phyloP scores from a whole-genome alignment of 2,329 filamentous ascomycete genomes.

The Pseudogymnoascus pannorum region DNA sequence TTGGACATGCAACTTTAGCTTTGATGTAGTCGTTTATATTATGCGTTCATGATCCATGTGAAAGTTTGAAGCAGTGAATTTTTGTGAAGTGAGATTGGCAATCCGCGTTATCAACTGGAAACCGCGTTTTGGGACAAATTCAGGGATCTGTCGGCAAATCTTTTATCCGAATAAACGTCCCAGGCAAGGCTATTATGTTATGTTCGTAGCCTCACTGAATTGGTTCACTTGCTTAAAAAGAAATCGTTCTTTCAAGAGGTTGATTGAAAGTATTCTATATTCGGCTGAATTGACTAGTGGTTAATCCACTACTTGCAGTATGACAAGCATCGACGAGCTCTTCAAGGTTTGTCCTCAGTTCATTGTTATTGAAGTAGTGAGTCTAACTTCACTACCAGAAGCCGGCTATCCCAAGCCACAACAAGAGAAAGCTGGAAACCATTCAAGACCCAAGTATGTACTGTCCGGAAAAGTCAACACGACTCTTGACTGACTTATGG shows the following conservation, averaged over 20 bases:
- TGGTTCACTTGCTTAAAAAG: not conserved
- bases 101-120: not conserved
- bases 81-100: slow-evolving; percentile 2
- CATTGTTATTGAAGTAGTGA: slow-evolving; percentile 2
- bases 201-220: slow-evolving; percentile 9
- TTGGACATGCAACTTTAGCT: not conserved
- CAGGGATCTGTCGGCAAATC: not conserved
- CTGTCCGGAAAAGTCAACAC: not conserved
- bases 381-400: not conserved
- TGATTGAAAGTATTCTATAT: not conserved
- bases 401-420: slow-evolving; percentile 7
- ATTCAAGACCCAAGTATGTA: slow-evolving; percentile 8
- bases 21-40: not conserved
- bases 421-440: slow-evolving; percentile 9
- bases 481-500: not conserved
- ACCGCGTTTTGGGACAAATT: not conserved
- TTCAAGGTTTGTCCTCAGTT: not conserved
- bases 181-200: slow-evolving; percentile 9
- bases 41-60: not conserved
- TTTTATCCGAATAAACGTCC: not conserved
- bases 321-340: slow-evolving; percentile 5
- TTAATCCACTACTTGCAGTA: not conserved
- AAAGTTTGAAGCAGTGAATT: not conserved
- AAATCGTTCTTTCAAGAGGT: not conserved
- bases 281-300: not conserved